Conservation (phyloP, 495 filamentous ascomycete genomes). For the Aspergillus conjunctus region DNA sequence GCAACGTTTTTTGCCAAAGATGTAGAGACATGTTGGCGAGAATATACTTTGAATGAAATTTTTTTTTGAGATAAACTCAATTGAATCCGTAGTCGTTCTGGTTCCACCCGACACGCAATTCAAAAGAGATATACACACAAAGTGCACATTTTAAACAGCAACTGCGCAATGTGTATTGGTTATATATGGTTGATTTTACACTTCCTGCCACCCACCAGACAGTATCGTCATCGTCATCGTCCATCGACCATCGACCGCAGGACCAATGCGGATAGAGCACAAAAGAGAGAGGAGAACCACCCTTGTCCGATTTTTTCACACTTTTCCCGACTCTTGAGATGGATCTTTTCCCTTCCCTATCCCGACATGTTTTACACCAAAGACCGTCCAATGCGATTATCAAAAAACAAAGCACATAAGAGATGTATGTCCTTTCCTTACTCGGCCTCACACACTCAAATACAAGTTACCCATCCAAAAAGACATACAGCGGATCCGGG, state of each 20-base stretch:
- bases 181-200: constrained; percentile 20
- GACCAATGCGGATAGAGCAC: neutral
- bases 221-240: neutral
- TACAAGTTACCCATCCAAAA: neutral
- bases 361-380: constrained; percentile 15
- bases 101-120: too few relatives aligned
- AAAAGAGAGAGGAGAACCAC: neutral
- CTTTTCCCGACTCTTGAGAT: neutral
- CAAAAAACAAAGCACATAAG: neutral
- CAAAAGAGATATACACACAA: too few relatives aligned
- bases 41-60: too few relatives aligned
- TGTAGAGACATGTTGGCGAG: too few relatives aligned
- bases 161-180: constrained; percentile 9
- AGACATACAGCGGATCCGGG: neutral
- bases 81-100: too few relatives aligned
- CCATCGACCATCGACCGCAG: neutral
- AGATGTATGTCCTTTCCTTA: neutral
- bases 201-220: constrained; percentile 2
- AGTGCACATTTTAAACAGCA: neutral
- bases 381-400: constrained; percentile 11
- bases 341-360: neutral
- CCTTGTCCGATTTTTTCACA: neutral
- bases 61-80: too few relatives aligned
- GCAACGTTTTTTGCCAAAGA: too few relatives aligned
- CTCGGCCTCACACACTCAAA: neutral